These are phyloP conservation scores for Rhodosporidiobolus odoratus DNA, from an alignment of 768 basidiomycete species.

Conservation along the genomic window DNA sequence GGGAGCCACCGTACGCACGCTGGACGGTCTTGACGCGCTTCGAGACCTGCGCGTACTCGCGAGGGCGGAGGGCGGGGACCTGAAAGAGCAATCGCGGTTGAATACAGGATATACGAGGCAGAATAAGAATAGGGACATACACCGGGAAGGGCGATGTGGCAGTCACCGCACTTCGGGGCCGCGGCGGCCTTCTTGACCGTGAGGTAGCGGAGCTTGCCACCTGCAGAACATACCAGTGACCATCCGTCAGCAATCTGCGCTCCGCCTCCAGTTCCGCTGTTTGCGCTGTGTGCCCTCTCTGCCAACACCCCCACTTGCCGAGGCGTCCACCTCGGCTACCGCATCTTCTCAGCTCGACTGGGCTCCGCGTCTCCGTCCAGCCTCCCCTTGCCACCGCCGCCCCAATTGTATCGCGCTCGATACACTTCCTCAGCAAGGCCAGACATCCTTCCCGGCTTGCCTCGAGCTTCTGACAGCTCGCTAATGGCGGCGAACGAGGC, in stretches of 20 bases:
- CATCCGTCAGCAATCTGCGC: not conserved
- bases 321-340: no score
- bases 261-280: not conserved
- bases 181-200: constrained; percentile 91
- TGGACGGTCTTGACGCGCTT: constrained; percentile 96
- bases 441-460: not conserved
- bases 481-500: no score
- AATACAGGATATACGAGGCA: not conserved
- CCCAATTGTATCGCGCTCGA: no score
- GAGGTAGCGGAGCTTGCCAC: constrained; percentile 92
- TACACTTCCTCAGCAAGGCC: no score
- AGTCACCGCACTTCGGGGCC: constrained; percentile 97
- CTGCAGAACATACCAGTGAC: constrained; percentile 19
- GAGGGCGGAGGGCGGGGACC: constrained; percentile 92
- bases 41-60: constrained; percentile 89
- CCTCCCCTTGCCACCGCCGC: no score
- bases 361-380: no score
- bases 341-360: no score
- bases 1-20: constrained; percentile 93
- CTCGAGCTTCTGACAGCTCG: not conserved
- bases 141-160: constrained; percentile 85
- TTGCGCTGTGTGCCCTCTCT: no score
- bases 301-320: no score
- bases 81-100: constrained; percentile 45
- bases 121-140: constrained; percentile 54